Base-by-base conservation (phyloP, 768 basidiomycete species). In the Tulasnella calospora region DNA sequence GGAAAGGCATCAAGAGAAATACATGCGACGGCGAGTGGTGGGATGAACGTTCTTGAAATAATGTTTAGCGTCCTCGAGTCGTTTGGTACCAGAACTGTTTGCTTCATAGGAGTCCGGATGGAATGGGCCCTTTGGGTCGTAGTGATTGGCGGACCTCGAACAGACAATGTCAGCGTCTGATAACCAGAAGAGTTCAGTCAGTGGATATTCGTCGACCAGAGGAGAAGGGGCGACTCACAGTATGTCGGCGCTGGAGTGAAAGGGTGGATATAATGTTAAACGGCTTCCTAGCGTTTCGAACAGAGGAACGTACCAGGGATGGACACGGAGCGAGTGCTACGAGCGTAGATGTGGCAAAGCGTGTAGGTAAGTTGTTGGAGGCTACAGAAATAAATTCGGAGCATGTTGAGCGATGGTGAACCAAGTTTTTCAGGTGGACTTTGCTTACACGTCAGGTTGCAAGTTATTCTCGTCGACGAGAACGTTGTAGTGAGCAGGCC, bases 341-440 rank as follows among this genome's bases (percentile, higher is more conserved):
- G 88, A 1, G 93, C 93, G 80, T 93, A 95, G 0, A 93, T 90
- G 71, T 95, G 92, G 81, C 92, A 93, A 0, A 95, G 85, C 0
- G 92, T 91, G 74, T 92, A 94, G 0, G 93, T 90, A 3, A 91
- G 83, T 0, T 88, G 87, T 81, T 95, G 94, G 61, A 95, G 84
- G 21, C 89, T 78, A 46, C 21, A 15, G 38, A 78, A 35, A 38
- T 30, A 30, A 67, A n/a, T 38, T 72, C 8, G 17, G 30, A n/a
- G 5, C n/a, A 27, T 40, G 71, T 0, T n/a, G 35, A n/a, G 30
- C n/a, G 13, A 23, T 10, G 2, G 9, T 67, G 3, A 8, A 30
- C n/a, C 41, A 57, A 74, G n/a, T 33, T 8, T 41, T 2, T n/a
- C 9, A 46, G 44, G n/a, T 47, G 36, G 19, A 47, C 33, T 67